phyloP scores from a whole-genome alignment of 148 eudicot species.

The Cornus suecica region DNA sequence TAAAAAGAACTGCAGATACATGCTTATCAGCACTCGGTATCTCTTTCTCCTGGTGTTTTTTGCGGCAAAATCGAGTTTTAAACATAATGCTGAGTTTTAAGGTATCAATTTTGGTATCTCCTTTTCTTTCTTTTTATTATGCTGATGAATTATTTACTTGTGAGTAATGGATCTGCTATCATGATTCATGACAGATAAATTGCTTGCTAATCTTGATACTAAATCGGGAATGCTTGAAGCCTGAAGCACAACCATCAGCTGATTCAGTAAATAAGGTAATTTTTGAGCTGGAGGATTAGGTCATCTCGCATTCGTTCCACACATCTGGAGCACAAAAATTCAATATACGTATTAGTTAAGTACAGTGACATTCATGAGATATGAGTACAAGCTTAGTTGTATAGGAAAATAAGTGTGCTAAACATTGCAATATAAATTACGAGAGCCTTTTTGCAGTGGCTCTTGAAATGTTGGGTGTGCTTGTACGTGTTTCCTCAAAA shows the following conservation, averaged over 20 bases:
- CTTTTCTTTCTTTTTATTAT: neutral
- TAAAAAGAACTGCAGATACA: neutral
- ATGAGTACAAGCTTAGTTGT: neutral
- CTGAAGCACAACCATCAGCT: neutral
- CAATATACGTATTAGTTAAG: neutral
- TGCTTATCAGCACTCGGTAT: neutral
- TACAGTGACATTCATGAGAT: neutral
- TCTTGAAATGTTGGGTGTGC: neutral
- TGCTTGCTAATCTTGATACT: neutral
- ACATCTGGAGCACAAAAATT: neutral
- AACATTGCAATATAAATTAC: neutral
- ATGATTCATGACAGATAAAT: neutral
- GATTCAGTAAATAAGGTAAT: neutral
- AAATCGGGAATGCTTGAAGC: neutral
- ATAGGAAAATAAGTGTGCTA: neutral
- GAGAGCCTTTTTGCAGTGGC: neutral
- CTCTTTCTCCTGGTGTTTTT: neutral
- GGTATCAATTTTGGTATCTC: neutral
- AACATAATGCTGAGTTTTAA: neutral
- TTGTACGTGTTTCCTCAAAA: neutral
- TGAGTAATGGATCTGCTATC: neutral
- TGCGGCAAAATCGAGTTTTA: neutral
- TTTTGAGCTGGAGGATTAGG: neutral
- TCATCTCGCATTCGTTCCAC: neutral
- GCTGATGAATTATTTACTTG: neutral